phyloP scores from a whole-genome alignment of 345 rosid genomes.

The Aegle marmelos region DNA sequence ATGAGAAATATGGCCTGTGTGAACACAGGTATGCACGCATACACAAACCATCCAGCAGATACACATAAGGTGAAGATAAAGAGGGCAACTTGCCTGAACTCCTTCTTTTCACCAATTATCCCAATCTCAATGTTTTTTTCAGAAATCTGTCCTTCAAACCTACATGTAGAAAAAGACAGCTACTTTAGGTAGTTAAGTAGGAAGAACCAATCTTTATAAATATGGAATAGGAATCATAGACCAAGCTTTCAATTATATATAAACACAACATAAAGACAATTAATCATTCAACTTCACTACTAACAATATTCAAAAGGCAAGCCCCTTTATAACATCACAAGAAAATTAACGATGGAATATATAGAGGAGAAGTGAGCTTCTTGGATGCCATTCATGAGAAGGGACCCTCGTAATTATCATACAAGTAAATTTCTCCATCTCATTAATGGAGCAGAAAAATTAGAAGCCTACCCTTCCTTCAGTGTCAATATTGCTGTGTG shows the following conservation, averaged over 20 bases:
- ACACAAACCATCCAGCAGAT: not conserved
- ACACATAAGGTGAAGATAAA: not conserved
- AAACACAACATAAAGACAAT: not conserved
- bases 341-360: not conserved
- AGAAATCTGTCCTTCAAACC: conserved; percentile 92
- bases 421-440: not conserved
- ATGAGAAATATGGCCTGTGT: not conserved
- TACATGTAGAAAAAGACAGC: conserved; percentile 27
- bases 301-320: not conserved
- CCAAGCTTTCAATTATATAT: not conserved
- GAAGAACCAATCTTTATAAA: not conserved
- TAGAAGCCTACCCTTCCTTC: conserved; percentile 77
- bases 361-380: not conserved
- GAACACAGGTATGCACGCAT: not conserved
- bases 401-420: not conserved
- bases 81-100: conserved; percentile 53
- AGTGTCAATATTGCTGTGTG: conserved; percentile 93
- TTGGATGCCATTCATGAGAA: not conserved
- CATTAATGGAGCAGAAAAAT: not conserved
- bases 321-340: not conserved
- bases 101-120: conserved; percentile 67
- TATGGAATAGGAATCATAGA: not conserved
- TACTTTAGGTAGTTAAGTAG: not conserved
- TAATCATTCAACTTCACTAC: not conserved
- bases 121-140: conserved; percentile 90